Evolutionary conservation across 2,329 filamentous ascomycete genomes (phyloP), one percentile per base, ranked within the genome.

Genomic region (Fusarium graminum): DNA sequence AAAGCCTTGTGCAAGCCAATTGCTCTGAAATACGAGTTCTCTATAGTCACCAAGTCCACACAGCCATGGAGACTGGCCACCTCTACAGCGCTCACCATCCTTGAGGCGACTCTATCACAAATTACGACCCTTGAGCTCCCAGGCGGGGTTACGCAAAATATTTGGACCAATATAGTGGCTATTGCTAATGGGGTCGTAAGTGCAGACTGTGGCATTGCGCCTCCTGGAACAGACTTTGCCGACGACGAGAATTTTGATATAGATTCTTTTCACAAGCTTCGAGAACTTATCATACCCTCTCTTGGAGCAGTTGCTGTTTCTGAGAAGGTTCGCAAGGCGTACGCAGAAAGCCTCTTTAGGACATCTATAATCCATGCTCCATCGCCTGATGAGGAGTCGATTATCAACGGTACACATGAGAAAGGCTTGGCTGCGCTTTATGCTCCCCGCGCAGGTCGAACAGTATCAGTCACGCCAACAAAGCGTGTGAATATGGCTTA

Each of bases 171-270:
- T 9, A 85, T 93, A 49, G 85, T 91, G 14, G 81, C 81, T 11
- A 86, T 93, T 45, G 83, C 85, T 8, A 86, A 88, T 59, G 90
- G 89, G n/a, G 89, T 94, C 61, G 83, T 92, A 32, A 84, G 84
- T 22, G 91, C 91, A 4, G 85, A 89, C 49, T 87, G 86, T 51
- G 78, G 80, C 53, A 76, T 77, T 50, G 82, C 83, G 32, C 73
- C 81, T 14, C 75, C 80, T 9, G 77, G 75, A 3, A 75, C 83
- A 2, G 77, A 83, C 60, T 83, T 94, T 34, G 76, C 80, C 4
- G 81, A 83, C 10, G 94, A 99, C 72, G 90, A 98, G 77, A 77
- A 82, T 2, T 96, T 96, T 72, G 95, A 99, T 74, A 91, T 97
- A 17, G 73, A 80, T 2, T 89, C 91, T 1, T 96, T 97, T 74